Evolutionary conservation across 495 filamentous ascomycete genomes (phyloP).

Genomic region (Hypoxylon lienhwacheense): DNA sequence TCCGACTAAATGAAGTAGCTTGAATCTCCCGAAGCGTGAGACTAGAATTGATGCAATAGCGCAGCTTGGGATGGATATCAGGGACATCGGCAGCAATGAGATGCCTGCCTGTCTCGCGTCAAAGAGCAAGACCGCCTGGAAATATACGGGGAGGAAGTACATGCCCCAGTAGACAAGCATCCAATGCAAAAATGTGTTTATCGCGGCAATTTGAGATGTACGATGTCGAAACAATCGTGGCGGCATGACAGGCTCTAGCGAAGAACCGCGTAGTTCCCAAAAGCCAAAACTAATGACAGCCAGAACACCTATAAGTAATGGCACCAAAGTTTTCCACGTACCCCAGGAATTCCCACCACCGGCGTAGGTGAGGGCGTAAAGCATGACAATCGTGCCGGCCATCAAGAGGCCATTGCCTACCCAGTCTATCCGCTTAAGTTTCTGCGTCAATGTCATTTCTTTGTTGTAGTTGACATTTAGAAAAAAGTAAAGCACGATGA

Average conservation of each 20-base stretch:
- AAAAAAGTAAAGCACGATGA: slow-evolving; percentile 30
- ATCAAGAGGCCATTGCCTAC: slow-evolving; percentile 40
- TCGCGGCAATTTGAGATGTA: slow-evolving; percentile 25
- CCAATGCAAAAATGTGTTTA: slow-evolving; percentile 24
- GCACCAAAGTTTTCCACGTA: slow-evolving; percentile 33
- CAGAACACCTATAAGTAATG: slow-evolving; percentile 33
- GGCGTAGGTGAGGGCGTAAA: slow-evolving; percentile 20
- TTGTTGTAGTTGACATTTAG: slow-evolving; percentile 32
- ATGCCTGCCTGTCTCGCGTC: slow-evolving; percentile 40
- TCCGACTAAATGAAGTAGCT: slow-evolving; percentile 44
- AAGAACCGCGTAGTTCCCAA: slow-evolving; percentile 15
- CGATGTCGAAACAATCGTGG: slow-evolving; percentile 29
- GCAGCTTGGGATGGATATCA: slow-evolving; percentile 38
- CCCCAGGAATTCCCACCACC: slow-evolving; percentile 34
- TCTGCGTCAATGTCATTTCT: slow-evolving; percentile 1
- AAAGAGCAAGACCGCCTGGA: slow-evolving; percentile 42
- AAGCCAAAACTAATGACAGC: slow-evolving; percentile 30
- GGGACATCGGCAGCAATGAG: slow-evolving; percentile 40
- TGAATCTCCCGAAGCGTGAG: slow-evolving; percentile 45
- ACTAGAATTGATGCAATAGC: slow-evolving; percentile 39
- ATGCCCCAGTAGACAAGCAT: slow-evolving; percentile 37
- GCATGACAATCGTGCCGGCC: slow-evolving; percentile 26
- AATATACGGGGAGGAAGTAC: slow-evolving; percentile 54
- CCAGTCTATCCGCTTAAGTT: slow-evolving; percentile 35
- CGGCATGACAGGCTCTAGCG: slow-evolving; percentile 34